A percentile compares a stretch with the other conserved stretches of the same genome.
Evolutionary conservation across 805 yeast species (phyloP).

Genomic region (Spathaspora arborariae): DNA sequence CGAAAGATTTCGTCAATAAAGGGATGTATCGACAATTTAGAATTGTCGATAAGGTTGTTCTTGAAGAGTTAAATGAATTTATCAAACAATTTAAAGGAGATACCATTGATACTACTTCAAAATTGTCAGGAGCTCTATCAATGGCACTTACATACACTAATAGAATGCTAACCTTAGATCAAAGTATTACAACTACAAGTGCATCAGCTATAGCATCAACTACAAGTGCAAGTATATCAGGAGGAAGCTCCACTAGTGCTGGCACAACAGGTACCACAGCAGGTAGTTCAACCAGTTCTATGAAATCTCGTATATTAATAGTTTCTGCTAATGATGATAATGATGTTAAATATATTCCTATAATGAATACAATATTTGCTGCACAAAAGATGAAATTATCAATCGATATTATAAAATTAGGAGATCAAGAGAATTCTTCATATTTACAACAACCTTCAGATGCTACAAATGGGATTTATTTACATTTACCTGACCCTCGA

Average conservation of each 20-base stretch:
- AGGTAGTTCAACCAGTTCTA: slow-evolving; percentile 17
- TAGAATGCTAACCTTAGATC: slow-evolving; percentile 52
- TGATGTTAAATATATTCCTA: slow-evolving; percentile 80
- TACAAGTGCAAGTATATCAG: slow-evolving; percentile 18
- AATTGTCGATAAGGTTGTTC: slow-evolving; percentile 69
- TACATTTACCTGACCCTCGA: slow-evolving; percentile 59
- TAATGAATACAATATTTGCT: slow-evolving; percentile 94
- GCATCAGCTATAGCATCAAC: slow-evolving; percentile 42
- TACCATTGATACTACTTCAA: slow-evolving; percentile 41
- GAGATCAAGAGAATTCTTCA: slow-evolving; percentile 52
- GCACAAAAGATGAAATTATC: slow-evolving; percentile 91
- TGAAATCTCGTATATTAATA: slow-evolving; percentile 40
- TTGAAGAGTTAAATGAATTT: slow-evolving; percentile 49
- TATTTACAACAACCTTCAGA: slow-evolving; percentile 95
- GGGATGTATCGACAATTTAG: slow-evolving; percentile 86
- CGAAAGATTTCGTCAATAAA: slow-evolving; percentile 33
- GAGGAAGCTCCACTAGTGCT: slow-evolving; percentile 7
- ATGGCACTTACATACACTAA: slow-evolving; percentile 79
- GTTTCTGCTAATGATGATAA: slow-evolving; percentile 71
- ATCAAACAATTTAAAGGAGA: slow-evolving; percentile 13
- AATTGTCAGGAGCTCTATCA: slow-evolving; percentile 74
- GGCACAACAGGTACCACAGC: slow-evolving; percentile 9
- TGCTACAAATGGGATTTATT: slow-evolving; percentile 87
- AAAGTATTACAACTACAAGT: slow-evolving; percentile 40
- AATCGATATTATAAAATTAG: slow-evolving; percentile 84